Base-by-base conservation (phyloP, 1,284 basidiomycete genomes). In the Tremellales sp. region DNA sequence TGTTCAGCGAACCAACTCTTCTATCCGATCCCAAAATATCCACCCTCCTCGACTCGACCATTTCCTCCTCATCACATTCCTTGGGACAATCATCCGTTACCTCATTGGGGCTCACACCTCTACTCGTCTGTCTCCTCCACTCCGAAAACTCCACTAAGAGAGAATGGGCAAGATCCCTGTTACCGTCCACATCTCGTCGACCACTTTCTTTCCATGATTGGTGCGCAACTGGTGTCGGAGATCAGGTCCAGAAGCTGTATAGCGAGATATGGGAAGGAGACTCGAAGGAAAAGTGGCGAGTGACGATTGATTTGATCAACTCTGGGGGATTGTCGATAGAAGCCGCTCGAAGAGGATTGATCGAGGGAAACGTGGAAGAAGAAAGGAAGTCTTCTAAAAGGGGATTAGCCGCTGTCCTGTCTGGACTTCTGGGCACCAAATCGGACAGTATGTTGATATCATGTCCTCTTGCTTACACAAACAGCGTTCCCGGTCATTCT, bases 401-500 rank as follows among this genome's bases (percentile, higher is more conserved):
- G 45, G 52, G 57, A 4, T 27, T 66, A 18, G 57, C 63, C 56
- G 39, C 58, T 9, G 53, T 51, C 14, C n/a, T 63, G 65, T 18
- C 64, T 80, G 32, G 63, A 83, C 18, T 57, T 10, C 41, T 68
- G 5, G 59, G 60, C 2, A 51, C 48, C 25, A 48, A 56, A 21
- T 36, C 56, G 18, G 37, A 47, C n/a, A 44, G 64, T 65, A 38
- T 54, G 64, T 38, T 71, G 13, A 56, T 57, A 13, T 52, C 57
- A 8, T 61, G 81, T 1, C 52, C 21, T 8, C 16, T 25, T n/a
- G 36, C 38, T 18, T 14, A 31, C 19, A 27, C n/a, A 1, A 4
- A 24, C 48, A 90, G 87, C 86, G 42, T 86, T 89, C 57, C 51
- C 70, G 12, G 71, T 79, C 42, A 74, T 90, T 36, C 70, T 92